Percentiles rank a stretch among this genome's conserved stretches.
Conservation (phyloP, 2,329 filamentous ascomycete species). For the Colletotrichum sp. region DNA sequence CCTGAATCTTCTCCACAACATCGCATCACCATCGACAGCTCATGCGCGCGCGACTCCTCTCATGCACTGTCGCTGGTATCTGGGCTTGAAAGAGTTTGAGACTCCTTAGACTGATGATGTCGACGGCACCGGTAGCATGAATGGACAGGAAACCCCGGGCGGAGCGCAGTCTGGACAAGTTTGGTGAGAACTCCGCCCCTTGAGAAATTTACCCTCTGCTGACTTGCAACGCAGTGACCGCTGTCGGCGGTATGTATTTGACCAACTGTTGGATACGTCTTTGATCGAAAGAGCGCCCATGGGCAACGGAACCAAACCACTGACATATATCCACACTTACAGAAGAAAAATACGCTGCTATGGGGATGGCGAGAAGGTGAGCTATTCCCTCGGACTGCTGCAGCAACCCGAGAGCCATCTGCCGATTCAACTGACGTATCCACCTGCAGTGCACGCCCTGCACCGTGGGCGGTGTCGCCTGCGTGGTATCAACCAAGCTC, state of each 20-base stretch:
- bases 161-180: conserved; percentile 6
- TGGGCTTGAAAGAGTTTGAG: background rate
- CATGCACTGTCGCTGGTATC: no score
- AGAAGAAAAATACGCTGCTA: conserved; percentile 18
- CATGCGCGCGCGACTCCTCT: background rate
- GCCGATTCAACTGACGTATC: background rate
- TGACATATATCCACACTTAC: background rate
- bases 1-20: background rate
- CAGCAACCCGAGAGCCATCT: background rate
- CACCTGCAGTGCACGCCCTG: conserved; percentile 6
- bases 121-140: background rate
- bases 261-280: background rate
- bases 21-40: background rate
- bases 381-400: background rate
- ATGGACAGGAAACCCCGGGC: background rate
- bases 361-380: conserved; percentile 13
- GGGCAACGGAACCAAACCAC: background rate
- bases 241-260: background rate
- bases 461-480: background rate
- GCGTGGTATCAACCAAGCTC: conserved; percentile 5
- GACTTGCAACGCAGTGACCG: background rate
- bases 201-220: background rate
- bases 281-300: background rate
- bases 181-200: background rate
- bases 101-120: background rate